A percentile compares a stretch with the other conserved stretches of the same genome.
Evolutionary conservation across 202 grass and related monocot species (phyloP).

Genomic region (Hordeum pubiflorum): DNA sequence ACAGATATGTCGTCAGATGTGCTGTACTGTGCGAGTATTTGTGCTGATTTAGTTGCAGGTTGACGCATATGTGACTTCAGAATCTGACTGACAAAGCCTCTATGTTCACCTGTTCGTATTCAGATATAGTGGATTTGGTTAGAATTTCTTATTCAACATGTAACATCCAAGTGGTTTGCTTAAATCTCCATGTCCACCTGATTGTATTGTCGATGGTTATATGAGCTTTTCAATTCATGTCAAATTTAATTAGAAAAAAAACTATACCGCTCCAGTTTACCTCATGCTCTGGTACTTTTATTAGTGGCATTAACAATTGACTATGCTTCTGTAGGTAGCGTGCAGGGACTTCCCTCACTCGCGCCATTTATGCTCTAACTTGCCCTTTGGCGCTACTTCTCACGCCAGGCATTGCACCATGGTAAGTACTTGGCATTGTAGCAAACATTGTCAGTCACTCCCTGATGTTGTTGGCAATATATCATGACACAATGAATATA

Average conservation of each 20-base stretch:
- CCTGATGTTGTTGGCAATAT: not conserved
- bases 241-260: not conserved
- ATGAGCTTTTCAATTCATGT: not conserved
- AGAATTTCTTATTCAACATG: not conserved
- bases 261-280: not conserved
- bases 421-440: slow-evolving; percentile 32
- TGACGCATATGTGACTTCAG: not conserved
- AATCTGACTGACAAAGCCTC: no score
- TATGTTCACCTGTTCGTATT: no score
- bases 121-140: no score
- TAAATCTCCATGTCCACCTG: not conserved
- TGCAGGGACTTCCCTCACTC: slow-evolving; percentile 92
- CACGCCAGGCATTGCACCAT: slow-evolving; percentile 65
- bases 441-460: not conserved
- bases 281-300: not conserved
- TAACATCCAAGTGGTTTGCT: not conserved
- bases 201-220: not conserved
- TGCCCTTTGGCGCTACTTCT: slow-evolving; percentile 59
- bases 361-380: slow-evolving; percentile 71
- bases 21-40: not conserved
- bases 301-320: not conserved
- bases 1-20: not conserved
- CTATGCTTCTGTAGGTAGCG: slow-evolving; percentile 34
- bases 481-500: not conserved
- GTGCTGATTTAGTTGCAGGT: not conserved